Base-by-base conservation (phyloP, 2,329 filamentous ascomycete genomes). In the Fusarium miscanthi region DNA sequence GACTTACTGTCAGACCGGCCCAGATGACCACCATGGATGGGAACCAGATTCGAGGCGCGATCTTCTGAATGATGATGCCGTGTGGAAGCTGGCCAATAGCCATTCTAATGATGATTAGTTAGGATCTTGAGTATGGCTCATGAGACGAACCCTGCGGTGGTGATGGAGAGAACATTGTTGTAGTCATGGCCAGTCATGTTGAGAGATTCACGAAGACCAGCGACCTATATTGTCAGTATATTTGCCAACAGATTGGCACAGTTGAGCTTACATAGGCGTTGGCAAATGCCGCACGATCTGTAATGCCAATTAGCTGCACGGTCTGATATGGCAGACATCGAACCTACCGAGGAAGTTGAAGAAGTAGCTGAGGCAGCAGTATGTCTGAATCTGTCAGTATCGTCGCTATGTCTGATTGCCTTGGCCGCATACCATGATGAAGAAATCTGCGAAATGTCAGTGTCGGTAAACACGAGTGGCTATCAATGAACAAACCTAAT, bases 1-100 rank as follows among this genome's bases (percentile, higher is more conserved):
- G 1, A 16, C 59, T 13, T 59, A 90, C 89, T 0, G 89, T 92
- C 17, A 92, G 78, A 1, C 83, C 82, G 1, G 86, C 89, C 90
- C 90, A 92, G 51, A 87, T 71, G 19, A 90, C 63, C 81, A 90
- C 89, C 84, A 88, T 90, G 13, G 82, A 74, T 0, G 89, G 89
- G 69, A 89, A 89, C 82, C 88, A 91, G 60, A 87, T 82, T 12
- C 89, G 83, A 2, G 89, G 90, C 37, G 84, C 85, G 58, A 92
- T 76, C 69, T 90, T 89, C 75, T 91, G 87, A 11, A 92, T 83
- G 11, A 88, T 87, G 12, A 90, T 77, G 67, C 88, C 89, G 49
- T 84, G 85, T 0, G 88, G 88, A 16, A 90, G 81, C 72, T 91
- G 88, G 2, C 89, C 88, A 14, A 90, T 76, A 12, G 82, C 76